Conservation (phyloP, 2,329 filamentous ascomycete genomes). For the Paradendryphiella salina region DNA sequence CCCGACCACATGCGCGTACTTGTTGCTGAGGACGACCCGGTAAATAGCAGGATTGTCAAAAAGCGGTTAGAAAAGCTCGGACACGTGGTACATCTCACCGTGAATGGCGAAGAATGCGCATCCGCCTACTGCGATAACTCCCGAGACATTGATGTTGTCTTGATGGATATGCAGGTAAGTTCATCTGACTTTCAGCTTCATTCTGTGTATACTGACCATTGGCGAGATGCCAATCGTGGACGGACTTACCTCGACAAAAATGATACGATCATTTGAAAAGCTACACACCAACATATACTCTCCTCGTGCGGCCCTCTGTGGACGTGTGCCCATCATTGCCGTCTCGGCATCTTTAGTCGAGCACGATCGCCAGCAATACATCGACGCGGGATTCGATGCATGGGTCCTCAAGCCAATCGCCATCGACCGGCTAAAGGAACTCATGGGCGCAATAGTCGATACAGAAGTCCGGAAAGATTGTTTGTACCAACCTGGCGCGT, state of each 20-base stretch:
- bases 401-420: slow-evolving; percentile 91
- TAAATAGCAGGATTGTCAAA: slow-evolving; percentile 79
- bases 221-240: slow-evolving; percentile 88
- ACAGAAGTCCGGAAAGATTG: slow-evolving; percentile 61
- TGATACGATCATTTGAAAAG: slow-evolving; percentile 75
- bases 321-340: slow-evolving; percentile 78
- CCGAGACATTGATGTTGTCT: slow-evolving; percentile 70
- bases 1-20: slow-evolving; percentile 64
- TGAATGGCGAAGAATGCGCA: slow-evolving; percentile 85
- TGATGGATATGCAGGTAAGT: slow-evolving; percentile 91
- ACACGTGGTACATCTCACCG: slow-evolving; percentile 70
- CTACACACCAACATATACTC: slow-evolving; percentile 60
- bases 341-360: slow-evolving; percentile 83
- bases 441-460: slow-evolving; percentile 71
- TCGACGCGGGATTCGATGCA: slow-evolving; percentile 80
- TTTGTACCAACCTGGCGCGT: slow-evolving; percentile 71
- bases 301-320: slow-evolving; percentile 60
- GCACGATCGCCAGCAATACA: slow-evolving; percentile 67
- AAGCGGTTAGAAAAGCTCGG: slow-evolving; percentile 78
- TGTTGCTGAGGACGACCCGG: slow-evolving; percentile 84
- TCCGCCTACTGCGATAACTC: slow-evolving; percentile 67
- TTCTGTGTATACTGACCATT: slow-evolving; percentile 4
- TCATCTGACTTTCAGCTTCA: too few species aligned
- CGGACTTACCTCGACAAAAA: slow-evolving; percentile 77
- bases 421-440: slow-evolving; percentile 70